phyloP scores from a whole-genome alignment of 768 basidiomycete species.

The Coprinellus micaceus region DNA sequence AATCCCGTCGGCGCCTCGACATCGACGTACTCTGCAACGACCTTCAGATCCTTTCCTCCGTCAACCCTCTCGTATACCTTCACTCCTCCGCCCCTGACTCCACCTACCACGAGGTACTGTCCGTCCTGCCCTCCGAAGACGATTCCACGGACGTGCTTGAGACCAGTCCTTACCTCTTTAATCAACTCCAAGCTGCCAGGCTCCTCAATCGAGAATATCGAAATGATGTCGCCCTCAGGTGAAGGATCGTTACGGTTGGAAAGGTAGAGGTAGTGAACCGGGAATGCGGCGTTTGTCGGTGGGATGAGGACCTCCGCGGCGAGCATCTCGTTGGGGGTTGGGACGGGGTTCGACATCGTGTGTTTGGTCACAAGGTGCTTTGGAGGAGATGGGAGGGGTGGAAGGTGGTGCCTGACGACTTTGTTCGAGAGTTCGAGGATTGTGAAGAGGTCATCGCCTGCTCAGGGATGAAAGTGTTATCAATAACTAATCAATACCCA shows the following conservation, averaged over 20 bases:
- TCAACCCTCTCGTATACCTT: conserved; percentile 67
- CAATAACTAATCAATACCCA: no score
- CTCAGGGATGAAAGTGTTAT: not conserved
- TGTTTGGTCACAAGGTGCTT: conserved; percentile 41
- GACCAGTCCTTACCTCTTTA: conserved; percentile 61
- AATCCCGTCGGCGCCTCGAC: conserved; percentile 53
- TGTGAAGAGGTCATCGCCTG: conserved; percentile 64
- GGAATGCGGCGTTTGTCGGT: conserved; percentile 44
- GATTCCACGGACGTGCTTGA: conserved; percentile 70
- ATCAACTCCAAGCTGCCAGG: conserved; percentile 44
- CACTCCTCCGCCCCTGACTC: conserved; percentile 59
- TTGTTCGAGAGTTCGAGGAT: conserved; percentile 62
- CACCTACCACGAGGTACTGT: conserved; percentile 62
- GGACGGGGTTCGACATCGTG: conserved; percentile 45
- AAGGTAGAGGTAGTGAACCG: conserved; percentile 60
- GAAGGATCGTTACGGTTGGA: conserved; percentile 76
- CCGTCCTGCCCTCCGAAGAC: conserved; percentile 59
- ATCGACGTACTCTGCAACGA: conserved; percentile 44
- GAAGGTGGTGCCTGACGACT: conserved; percentile 52
- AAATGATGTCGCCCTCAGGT: conserved; percentile 66
- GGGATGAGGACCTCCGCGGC: conserved; percentile 72
- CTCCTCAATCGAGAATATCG: conserved; percentile 57
- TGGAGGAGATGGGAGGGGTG: conserved; percentile 38
- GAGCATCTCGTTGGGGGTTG: conserved; percentile 48
- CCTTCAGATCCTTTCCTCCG: conserved; percentile 51